Percentiles rank a stretch among this genome's conserved stretches.
These are phyloP conservation scores for Pyrus hybrid DNA, from an alignment of 331 rosid species.

Conservation along the genomic window DNA sequence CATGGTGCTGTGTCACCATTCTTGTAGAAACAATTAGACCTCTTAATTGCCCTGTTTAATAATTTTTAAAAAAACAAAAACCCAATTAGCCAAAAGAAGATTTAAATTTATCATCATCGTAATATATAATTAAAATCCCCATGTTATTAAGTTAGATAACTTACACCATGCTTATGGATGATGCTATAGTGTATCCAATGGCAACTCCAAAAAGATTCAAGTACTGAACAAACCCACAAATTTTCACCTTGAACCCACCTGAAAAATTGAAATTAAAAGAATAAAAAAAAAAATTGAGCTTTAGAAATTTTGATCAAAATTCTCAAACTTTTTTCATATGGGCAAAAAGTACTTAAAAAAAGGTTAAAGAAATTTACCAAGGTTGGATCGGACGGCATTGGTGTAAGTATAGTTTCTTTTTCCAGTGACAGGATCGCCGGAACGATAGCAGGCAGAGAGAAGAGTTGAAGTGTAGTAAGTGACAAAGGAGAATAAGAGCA, in stretches of 20 bases:
- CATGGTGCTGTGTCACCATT: slow-evolving; percentile 55
- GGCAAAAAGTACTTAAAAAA: neutral
- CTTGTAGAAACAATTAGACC: slow-evolving; percentile 65
- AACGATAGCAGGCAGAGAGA: slow-evolving; percentile 65
- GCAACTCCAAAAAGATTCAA: slow-evolving; percentile 65
- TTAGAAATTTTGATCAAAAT: neutral
- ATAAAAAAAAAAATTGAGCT: neutral
- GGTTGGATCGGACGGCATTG: slow-evolving; percentile 62
- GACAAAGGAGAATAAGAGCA: slow-evolving; percentile 69
- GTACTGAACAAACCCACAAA: slow-evolving; percentile 79
- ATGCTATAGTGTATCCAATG: slow-evolving; percentile 77
- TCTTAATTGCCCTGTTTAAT: slow-evolving; percentile 66
- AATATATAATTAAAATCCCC: no score
- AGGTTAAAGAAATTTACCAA: slow-evolving; percentile 33
- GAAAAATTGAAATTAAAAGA: neutral
- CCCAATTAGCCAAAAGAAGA: neutral
- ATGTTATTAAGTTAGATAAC: slow-evolving; percentile 1
- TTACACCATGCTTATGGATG: slow-evolving; percentile 74
- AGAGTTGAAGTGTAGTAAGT: slow-evolving; percentile 75
- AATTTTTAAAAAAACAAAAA: neutral
- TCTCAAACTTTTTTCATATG: neutral
- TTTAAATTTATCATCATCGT: no score
- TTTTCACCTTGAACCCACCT: slow-evolving; percentile 61
- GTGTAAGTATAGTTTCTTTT: slow-evolving; percentile 81
- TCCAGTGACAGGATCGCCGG: slow-evolving; percentile 55